Evolutionary conservation across 2,329 filamentous ascomycete genomes (phyloP).

Genomic region (Alternaria atra): DNA sequence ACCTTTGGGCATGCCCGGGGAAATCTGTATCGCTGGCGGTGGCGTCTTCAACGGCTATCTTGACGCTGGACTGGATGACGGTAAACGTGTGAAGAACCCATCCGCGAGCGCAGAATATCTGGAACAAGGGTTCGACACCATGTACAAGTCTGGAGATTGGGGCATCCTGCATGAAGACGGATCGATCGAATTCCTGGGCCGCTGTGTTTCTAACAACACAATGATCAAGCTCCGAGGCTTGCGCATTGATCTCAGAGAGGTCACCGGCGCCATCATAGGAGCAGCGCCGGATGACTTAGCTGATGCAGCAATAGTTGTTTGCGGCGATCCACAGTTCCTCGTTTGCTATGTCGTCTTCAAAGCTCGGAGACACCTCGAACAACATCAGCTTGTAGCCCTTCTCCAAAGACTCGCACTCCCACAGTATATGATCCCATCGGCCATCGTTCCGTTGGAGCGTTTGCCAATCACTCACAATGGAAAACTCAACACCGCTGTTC

Average conservation of each 20-base stretch:
- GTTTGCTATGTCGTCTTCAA: constrained; percentile 9
- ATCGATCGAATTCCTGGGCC: constrained; percentile 29
- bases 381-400: background rate
- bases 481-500: constrained; percentile 20
- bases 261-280: constrained; percentile 47
- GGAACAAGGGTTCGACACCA: background rate
- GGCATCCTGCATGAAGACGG: constrained; percentile 51
- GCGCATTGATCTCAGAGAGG: constrained; percentile 60
- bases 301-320: constrained; percentile 36
- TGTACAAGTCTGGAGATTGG: constrained; percentile 54
- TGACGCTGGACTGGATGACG: constrained; percentile 11
- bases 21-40: background rate
- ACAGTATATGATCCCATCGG: constrained; percentile 36
- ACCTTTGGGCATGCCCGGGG: background rate
- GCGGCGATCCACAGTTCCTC: constrained; percentile 4
- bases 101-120: too few species aligned
- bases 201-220: constrained; percentile 43
- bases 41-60: background rate
- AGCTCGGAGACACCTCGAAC: background rate
- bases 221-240: constrained; percentile 59
- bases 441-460: constrained; percentile 6
- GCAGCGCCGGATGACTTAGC: constrained; percentile 31
- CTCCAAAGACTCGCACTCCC: constrained; percentile 36
- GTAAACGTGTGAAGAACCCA: too few species aligned
- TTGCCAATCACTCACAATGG: constrained; percentile 19